Base-by-base conservation (phyloP, 202 grass and related monocot species). In the Schoenoplectus triqueter region DNA sequence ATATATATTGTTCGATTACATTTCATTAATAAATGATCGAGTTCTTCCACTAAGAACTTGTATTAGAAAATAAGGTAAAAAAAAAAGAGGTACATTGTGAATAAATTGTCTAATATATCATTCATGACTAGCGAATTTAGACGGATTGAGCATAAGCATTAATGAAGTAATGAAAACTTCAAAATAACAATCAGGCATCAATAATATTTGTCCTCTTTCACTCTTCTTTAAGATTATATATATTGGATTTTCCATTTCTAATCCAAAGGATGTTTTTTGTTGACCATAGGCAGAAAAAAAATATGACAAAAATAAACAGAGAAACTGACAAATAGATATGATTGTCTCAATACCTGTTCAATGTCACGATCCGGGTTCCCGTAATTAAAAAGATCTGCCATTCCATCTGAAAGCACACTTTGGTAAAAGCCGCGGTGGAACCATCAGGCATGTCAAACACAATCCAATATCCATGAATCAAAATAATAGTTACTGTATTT, bases 321-420 rank as follows among this genome's bases (percentile, higher is more conserved):
- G 15, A 44, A 64, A 81, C 78, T 9, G 31, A 21, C n/a, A 82
- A 9, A 82, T 49, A 82, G 45, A 66, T 82, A 67, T 82, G 0
- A 18, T 52, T 64, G 20, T 55, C 31, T 41, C 1, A 44, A 13
- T 75, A 90, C 88, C 85, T 90, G 88, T 73, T 87, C 81, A 46
- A 80, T 81, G 65, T 87, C 88, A 69, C 88, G 85, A 73, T 90
- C 88, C 42, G 55, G 66, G 57, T 87, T 90, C 81, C 80, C 85
- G 86, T 84, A 84, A 89, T 85, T 88, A 86, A 80, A 62, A 67
- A 63, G 85, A 90, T 90, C 88, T 86, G 88, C 88, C 88, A 90
- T 90, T 90, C 88, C 88, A 90, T 90, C 80, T 89, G 87, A 89
- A 65, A 85, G 78, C 66, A 59, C 46, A 40, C 63, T 89, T 73